A percentile compares a stretch with the other conserved stretches of the same genome.
Conservation (phyloP, 1,284 basidiomycete species). For the Naganishia sp. region DNA sequence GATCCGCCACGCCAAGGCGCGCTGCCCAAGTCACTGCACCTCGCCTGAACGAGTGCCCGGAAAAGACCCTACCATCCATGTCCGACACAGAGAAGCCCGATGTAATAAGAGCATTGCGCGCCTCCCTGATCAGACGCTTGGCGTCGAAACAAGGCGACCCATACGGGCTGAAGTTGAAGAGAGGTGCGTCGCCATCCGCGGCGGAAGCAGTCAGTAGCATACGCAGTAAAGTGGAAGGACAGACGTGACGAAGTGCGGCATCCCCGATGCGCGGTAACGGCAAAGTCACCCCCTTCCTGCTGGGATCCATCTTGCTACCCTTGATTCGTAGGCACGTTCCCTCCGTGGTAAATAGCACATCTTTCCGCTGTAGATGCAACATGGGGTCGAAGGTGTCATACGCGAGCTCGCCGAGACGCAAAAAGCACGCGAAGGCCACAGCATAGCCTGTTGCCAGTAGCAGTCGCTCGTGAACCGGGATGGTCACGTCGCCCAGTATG, state of each 20-base stretch:
- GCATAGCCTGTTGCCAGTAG: slow-evolving; percentile 39
- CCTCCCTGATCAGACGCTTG: neutral
- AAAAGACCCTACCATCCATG: slow-evolving; percentile 8
- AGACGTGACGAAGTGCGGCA: neutral
- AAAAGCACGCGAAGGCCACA: slow-evolving; percentile 47
- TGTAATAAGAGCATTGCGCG: neutral
- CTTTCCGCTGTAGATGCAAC: slow-evolving; percentile 42
- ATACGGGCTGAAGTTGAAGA: no score
- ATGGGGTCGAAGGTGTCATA: slow-evolving; percentile 37
- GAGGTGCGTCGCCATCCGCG: neutral
- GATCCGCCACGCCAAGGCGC: slow-evolving; percentile 6
- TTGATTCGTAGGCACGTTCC: slow-evolving; percentile 47
- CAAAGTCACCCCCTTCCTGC: slow-evolving; percentile 48
- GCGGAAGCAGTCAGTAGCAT: neutral
- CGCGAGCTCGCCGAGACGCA: slow-evolving; percentile 50
- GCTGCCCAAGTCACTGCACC: slow-evolving; percentile 25
- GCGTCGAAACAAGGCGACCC: neutral
- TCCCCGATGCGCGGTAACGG: slow-evolving; percentile 38
- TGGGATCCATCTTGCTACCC: slow-evolving; percentile 54
- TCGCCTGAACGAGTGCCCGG: slow-evolving; percentile 29
- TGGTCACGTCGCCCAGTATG: neutral
- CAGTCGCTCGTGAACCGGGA: slow-evolving; percentile 22
- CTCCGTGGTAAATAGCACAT: slow-evolving; percentile 43
- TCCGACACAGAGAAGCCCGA: neutral
- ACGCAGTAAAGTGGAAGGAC: slow-evolving; percentile 35